phyloP scores from a whole-genome alignment of 768 basidiomycete species.

The Phanerochaete sordida region DNA sequence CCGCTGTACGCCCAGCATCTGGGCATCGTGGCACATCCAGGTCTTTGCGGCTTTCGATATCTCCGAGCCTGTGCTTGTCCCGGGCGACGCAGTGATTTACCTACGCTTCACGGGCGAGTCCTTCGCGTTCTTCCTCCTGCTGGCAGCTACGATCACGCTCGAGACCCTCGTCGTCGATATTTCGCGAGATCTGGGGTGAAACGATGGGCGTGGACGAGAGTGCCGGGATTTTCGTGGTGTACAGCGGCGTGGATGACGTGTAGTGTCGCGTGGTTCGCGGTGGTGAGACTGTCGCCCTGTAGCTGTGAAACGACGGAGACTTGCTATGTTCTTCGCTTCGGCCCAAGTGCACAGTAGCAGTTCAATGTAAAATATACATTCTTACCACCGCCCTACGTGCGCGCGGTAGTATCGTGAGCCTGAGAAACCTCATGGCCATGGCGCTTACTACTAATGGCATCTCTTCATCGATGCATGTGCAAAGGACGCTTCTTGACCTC shows the following conservation, averaged over 20 bases:
- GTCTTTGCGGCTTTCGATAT: slow-evolving; percentile 16
- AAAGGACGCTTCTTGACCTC: too few species aligned
- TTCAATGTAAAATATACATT: too few species aligned
- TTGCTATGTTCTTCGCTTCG: too few species aligned
- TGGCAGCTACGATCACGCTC: background rate
- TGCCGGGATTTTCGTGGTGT: background rate
- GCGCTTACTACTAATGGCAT: too few species aligned
- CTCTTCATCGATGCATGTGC: too few species aligned
- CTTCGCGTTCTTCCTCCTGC: background rate
- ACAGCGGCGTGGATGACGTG: background rate
- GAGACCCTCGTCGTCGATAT: background rate
- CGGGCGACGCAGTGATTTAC: slow-evolving; percentile 18
- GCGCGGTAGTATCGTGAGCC: too few species aligned
- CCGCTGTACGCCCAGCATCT: slow-evolving; percentile 9
- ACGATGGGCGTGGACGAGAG: background rate
- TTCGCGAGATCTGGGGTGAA: background rate
- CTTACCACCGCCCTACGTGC: too few species aligned
- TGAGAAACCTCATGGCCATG: too few species aligned
- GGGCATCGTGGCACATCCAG: slow-evolving; percentile 17
- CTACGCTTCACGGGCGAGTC: slow-evolving; percentile 8
- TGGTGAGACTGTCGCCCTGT: too few species aligned
- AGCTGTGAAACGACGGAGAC: too few species aligned
- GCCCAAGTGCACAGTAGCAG: too few species aligned
- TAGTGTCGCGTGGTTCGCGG: background rate
- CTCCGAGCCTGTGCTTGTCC: slow-evolving; percentile 14